A percentile compares a stretch with the other conserved stretches of the same genome.
Evolutionary conservation across 331 rosid genomes (phyloP).

Genomic region (Rosa hybrid): DNA sequence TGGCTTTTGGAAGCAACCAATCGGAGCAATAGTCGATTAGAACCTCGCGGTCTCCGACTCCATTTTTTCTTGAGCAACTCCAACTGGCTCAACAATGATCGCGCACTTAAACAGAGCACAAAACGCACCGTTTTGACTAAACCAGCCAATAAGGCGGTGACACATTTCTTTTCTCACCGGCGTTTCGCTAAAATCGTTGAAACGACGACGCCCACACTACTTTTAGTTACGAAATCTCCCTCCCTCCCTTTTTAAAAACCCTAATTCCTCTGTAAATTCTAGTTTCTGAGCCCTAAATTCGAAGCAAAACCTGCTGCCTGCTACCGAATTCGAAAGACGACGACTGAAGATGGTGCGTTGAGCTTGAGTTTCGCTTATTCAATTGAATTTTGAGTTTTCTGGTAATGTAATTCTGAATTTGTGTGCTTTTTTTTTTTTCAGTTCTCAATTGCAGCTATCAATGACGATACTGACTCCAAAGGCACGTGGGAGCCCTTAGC

Average conservation of each 20-base stretch:
- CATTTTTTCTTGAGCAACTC: neutral
- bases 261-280: neutral
- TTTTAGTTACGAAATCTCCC: neutral
- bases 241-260: slow-evolving; percentile 20
- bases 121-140: slow-evolving; percentile 14
- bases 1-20: neutral
- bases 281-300: neutral
- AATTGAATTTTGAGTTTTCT: neutral
- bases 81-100: neutral
- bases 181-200: neutral
- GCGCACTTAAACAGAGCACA: neutral
- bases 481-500: slow-evolving; percentile 91
- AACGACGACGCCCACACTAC: neutral
- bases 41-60: neutral
- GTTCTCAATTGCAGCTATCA: slow-evolving; percentile 97
- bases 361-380: slow-evolving; percentile 7
- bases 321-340: slow-evolving; percentile 17
- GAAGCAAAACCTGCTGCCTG: slow-evolving; percentile 5
- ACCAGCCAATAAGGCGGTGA: neutral
- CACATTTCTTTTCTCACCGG: neutral
- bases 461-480: slow-evolving; percentile 69
- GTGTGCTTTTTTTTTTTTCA: slow-evolving; percentile 25
- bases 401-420: neutral
- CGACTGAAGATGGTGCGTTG: slow-evolving; percentile 51
- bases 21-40: slow-evolving; percentile 5